phyloP scores from a whole-genome alignment of 805 yeast species.

The Candida ipomoeae region DNA sequence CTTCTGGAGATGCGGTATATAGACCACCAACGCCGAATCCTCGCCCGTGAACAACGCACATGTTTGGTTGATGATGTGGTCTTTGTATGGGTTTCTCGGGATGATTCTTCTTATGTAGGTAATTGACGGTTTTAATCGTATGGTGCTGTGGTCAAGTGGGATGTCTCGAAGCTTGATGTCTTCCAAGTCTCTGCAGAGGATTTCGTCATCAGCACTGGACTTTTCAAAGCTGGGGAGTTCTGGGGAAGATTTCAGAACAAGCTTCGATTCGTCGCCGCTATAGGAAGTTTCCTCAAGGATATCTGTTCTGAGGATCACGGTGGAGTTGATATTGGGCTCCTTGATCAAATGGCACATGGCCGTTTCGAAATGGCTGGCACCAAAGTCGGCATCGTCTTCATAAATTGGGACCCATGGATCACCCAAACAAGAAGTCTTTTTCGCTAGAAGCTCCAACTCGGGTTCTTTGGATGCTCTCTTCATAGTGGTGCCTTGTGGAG shows the following conservation, averaged over 20 bases:
- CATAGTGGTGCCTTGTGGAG: background rate
- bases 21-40: slow-evolving; percentile 55
- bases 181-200: slow-evolving; percentile 31
- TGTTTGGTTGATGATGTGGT: slow-evolving; percentile 78
- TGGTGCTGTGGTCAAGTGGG: slow-evolving; percentile 21
- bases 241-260: slow-evolving; percentile 18
- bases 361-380: slow-evolving; percentile 53
- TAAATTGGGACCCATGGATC: slow-evolving; percentile 60
- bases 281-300: slow-evolving; percentile 52
- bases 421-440: slow-evolving; percentile 46
- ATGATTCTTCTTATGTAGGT: slow-evolving; percentile 77
- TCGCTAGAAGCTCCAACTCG: slow-evolving; percentile 12
- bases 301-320: slow-evolving; percentile 87
- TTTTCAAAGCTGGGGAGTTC: slow-evolving; percentile 28
- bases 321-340: slow-evolving; percentile 88
- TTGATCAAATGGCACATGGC: slow-evolving; percentile 78
- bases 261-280: slow-evolving; percentile 29
- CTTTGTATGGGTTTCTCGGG: slow-evolving; percentile 90
- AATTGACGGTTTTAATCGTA: slow-evolving; percentile 30
- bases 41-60: slow-evolving; percentile 50
- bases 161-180: slow-evolving; percentile 30
- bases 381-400: slow-evolving; percentile 45
- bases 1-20: slow-evolving; percentile 67
- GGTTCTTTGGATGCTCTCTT: slow-evolving; percentile 11
- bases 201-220: slow-evolving; percentile 4